Evolutionary conservation across 2,329 filamentous ascomycete species (phyloP).

Genomic region (Sclerotinia borealis): DNA sequence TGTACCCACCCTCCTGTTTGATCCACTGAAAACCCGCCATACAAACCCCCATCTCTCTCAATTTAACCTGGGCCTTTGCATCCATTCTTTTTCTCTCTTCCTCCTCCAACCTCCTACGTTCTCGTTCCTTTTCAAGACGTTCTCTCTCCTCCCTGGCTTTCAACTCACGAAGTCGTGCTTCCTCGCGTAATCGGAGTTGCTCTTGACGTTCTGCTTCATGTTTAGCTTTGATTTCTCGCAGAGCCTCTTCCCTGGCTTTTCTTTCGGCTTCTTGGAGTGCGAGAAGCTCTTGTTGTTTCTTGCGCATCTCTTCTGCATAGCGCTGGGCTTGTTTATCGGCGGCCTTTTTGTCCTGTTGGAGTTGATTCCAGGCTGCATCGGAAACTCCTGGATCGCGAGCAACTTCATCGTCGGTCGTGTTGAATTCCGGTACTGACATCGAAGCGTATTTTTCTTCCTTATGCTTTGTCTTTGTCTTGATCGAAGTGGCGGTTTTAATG

Average conservation of each 20-base stretch:
- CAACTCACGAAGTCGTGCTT: constrained; percentile 28
- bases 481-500: neutral
- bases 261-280: constrained; percentile 12
- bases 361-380: constrained; percentile 55
- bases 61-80: constrained; percentile 38
- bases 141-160: constrained; percentile 29
- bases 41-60: constrained; percentile 51
- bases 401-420: constrained; percentile 2
- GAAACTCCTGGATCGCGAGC: constrained; percentile 51
- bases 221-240: constrained; percentile 4
- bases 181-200: constrained; percentile 21
- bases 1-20: constrained; percentile 50
- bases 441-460: neutral
- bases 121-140: constrained; percentile 31
- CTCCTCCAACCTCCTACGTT: constrained; percentile 36
- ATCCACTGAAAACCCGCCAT: constrained; percentile 55
- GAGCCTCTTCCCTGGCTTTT: constrained; percentile 17
- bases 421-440: neutral
- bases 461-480: neutral
- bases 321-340: constrained; percentile 18
- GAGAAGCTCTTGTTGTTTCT: constrained; percentile 6
- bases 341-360: constrained; percentile 43
- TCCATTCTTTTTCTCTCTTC: constrained; percentile 38
- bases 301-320: neutral
- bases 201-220: constrained; percentile 9